Percentiles rank a stretch among this genome's conserved stretches.
Evolutionary conservation across 2,329 filamentous ascomycete genomes (phyloP).

Genomic region (Diaporthe caulivora): DNA sequence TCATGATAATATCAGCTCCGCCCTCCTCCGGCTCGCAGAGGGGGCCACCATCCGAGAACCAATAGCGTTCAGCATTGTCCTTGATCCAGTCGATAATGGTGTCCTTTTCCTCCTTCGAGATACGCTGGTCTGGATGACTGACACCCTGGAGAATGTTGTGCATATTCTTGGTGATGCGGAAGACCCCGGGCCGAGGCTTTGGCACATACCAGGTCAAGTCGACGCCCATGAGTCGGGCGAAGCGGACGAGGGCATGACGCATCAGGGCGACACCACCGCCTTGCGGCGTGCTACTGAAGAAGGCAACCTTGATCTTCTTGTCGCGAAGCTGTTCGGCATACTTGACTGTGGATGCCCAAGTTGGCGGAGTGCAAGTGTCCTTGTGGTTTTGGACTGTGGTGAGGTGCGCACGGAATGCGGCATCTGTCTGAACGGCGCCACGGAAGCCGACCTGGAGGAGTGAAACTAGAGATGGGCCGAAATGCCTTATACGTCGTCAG

Average conservation of each 20-base stretch:
- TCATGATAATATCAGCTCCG: slow-evolving; percentile 81
- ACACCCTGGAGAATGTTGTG: slow-evolving; percentile 92
- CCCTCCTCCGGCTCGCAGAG: slow-evolving; percentile 74
- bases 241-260: slow-evolving; percentile 82
- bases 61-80: slow-evolving; percentile 81
- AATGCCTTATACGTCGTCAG: slow-evolving; percentile 62
- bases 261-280: slow-evolving; percentile 87
- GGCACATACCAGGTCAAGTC: slow-evolving; percentile 85
- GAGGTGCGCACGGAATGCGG: slow-evolving; percentile 72
- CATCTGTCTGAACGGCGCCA: slow-evolving; percentile 79
- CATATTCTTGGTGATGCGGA: slow-evolving; percentile 87
- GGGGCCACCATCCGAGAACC: slow-evolving; percentile 77
- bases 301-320: slow-evolving; percentile 77
- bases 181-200: slow-evolving; percentile 82
- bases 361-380: slow-evolving; percentile 69
- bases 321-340: slow-evolving; percentile 73
- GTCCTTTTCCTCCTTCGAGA: slow-evolving; percentile 71
- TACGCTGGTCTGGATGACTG: slow-evolving; percentile 72
- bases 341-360: slow-evolving; percentile 75
- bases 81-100: slow-evolving; percentile 79
- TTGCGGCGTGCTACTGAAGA: slow-evolving; percentile 85
- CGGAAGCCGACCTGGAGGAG: slow-evolving; percentile 76
- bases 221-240: slow-evolving; percentile 74
- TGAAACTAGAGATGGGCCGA: slow-evolving; percentile 79
- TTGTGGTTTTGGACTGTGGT: slow-evolving; percentile 68